phyloP scores from a whole-genome alignment of 176 grass and related monocot species.

The Carex scoparia region DNA sequence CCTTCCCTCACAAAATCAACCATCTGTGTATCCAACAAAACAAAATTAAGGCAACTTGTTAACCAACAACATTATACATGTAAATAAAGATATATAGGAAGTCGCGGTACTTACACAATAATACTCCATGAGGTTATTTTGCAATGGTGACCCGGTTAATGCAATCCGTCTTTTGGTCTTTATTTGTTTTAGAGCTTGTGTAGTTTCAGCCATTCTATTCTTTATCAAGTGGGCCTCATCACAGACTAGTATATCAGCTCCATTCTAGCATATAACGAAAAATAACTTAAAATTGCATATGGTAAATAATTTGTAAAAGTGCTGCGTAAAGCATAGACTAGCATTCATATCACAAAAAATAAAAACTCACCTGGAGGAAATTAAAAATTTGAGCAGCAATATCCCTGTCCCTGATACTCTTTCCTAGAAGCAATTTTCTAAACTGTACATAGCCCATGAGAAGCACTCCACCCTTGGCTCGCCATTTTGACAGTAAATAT shows the following conservation, averaged over 20 bases:
- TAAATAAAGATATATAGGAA: constrained; percentile 25
- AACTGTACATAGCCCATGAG: constrained; percentile 95
- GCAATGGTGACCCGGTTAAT: constrained; percentile 90
- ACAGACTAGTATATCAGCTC: constrained; percentile 95
- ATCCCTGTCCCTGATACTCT: constrained; percentile 60
- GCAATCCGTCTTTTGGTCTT: constrained; percentile 93
- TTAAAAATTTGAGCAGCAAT: constrained; percentile 59
- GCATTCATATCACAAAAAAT: neutral
- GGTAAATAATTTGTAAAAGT: constrained; percentile 34
- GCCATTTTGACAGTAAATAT: constrained; percentile 79
- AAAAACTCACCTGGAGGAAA: constrained; percentile 58
- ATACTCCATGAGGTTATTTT: constrained; percentile 99
- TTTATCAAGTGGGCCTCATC: constrained; percentile 99
- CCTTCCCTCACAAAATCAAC: constrained; percentile 99
- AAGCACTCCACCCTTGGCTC: constrained; percentile 77
- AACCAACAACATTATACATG: constrained; percentile 20
- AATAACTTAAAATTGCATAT: neutral
- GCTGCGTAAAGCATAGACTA: constrained; percentile 1
- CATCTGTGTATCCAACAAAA: constrained; percentile 67
- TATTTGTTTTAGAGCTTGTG: constrained; percentile 88
- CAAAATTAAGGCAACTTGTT: constrained; percentile 23
- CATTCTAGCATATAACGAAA: constrained; percentile 48
- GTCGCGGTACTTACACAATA: constrained; percentile 68
- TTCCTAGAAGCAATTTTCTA: constrained; percentile 86
- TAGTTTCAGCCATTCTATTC: constrained; percentile 86